Conservation (phyloP, 2,329 filamentous ascomycete species). For the Ophiosphaerella herpotricha region DNA sequence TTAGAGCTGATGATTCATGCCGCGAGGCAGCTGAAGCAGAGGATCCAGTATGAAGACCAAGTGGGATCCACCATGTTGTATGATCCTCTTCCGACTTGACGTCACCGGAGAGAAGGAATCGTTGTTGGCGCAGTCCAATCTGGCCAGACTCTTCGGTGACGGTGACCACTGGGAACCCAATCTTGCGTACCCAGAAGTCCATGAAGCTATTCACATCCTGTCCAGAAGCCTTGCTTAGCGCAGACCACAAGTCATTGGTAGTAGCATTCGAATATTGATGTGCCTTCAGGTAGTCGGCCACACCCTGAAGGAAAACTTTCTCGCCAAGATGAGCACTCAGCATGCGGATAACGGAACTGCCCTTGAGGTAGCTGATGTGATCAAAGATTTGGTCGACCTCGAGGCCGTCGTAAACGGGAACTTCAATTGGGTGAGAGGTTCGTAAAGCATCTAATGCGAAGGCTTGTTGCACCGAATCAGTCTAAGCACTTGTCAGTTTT, state of each 20-base stretch:
- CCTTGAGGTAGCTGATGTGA: constrained; percentile 94
- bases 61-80: constrained; percentile 94
- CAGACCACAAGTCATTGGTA: constrained; percentile 88
- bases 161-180: constrained; percentile 90
- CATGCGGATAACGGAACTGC: constrained; percentile 96
- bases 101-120: constrained; percentile 91
- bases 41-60: constrained; percentile 77
- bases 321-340: constrained; percentile 86
- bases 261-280: constrained; percentile 90
- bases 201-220: constrained; percentile 86
- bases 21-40: constrained; percentile 61
- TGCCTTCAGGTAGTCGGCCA: constrained; percentile 84
- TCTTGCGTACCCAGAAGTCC: constrained; percentile 93
- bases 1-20: constrained; percentile 69
- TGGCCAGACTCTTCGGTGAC: constrained; percentile 82
- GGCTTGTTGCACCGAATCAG: constrained; percentile 90
- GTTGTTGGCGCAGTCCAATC: constrained; percentile 80
- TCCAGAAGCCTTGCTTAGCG: constrained; percentile 83
- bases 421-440: constrained; percentile 93
- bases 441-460: constrained; percentile 88
- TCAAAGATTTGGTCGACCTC: constrained; percentile 99
- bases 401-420: constrained; percentile 88
- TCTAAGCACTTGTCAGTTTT: constrained; percentile 56
- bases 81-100: constrained; percentile 88
- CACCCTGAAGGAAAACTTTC: constrained; percentile 86